phyloP scores from a whole-genome alignment of 2,329 filamentous ascomycete species.

The Neonectria sp. region DNA sequence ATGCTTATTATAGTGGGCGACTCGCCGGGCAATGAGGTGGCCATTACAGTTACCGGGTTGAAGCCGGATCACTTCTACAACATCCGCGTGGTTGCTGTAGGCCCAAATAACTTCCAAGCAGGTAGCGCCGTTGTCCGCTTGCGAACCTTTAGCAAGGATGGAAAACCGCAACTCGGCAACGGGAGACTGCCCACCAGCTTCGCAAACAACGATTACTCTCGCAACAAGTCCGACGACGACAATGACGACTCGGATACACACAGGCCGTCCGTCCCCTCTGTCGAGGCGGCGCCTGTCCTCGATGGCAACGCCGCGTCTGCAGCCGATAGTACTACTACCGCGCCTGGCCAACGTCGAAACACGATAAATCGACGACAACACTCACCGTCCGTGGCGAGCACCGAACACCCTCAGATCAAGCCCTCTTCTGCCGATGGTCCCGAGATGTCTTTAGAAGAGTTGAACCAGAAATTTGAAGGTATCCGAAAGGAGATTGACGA shows the following conservation, averaged over 20 bases:
- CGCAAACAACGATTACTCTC: conserved; percentile 65
- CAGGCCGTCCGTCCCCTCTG: conserved; percentile 65
- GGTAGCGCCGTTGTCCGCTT: conserved; percentile 89
- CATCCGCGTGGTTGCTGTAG: conserved; percentile 92
- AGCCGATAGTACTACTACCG: conserved; percentile 73
- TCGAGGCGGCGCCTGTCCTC: conserved; percentile 74
- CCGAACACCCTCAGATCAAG: conserved; percentile 65
- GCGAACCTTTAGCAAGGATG: conserved; percentile 79
- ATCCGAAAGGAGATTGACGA: conserved; percentile 90
- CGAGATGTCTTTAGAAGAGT: conserved; percentile 79
- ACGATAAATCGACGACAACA: conserved; percentile 82
- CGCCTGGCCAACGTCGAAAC: conserved; percentile 56
- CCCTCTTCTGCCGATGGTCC: conserved; percentile 66
- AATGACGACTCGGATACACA: conserved; percentile 64
- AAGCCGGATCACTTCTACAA: conserved; percentile 93
- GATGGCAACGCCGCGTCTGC: conserved; percentile 73
- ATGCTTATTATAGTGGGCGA: conserved; percentile 77
- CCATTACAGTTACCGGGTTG: conserved; percentile 92
- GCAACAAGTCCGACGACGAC: conserved; percentile 58
- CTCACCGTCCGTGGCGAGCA: conserved; percentile 78
- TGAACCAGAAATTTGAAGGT: conserved; percentile 85
- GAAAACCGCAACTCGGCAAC: conserved; percentile 72
- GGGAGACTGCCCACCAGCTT: conserved; percentile 71
- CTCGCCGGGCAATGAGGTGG: conserved; percentile 67
- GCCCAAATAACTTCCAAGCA: conserved; percentile 92